Percentiles rank a stretch among this genome's conserved stretches.
Evolutionary conservation across 768 basidiomycete species (phyloP).

Genomic region (Russula brevipes): DNA sequence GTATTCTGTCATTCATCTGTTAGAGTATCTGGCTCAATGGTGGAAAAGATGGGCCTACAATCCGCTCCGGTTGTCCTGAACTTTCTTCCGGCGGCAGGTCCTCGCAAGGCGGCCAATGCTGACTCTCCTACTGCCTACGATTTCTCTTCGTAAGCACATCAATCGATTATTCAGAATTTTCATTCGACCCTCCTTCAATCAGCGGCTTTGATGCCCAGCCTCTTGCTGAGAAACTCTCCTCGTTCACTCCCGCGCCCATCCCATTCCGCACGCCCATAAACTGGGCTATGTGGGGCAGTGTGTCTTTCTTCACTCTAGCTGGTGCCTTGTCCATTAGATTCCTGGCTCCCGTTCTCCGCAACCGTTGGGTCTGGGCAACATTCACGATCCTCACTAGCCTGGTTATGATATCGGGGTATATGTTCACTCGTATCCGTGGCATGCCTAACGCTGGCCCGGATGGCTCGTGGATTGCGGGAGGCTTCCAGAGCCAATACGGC

Average conservation of each 20-base stretch:
- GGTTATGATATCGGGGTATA: constrained; percentile 88
- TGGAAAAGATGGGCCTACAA: constrained; percentile 64
- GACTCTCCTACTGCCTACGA: constrained; percentile 63
- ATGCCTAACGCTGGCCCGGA: constrained; percentile 61
- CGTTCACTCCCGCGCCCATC: constrained; percentile 71
- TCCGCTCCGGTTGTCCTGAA: constrained; percentile 83
- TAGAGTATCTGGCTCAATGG: neutral
- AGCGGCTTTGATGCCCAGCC: constrained; percentile 82
- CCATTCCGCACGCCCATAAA: constrained; percentile 77
- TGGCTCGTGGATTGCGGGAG: constrained; percentile 78
- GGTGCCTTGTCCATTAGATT: constrained; percentile 51
- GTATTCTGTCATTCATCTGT: constrained; percentile 36
- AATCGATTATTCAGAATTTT: neutral
- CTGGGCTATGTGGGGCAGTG: constrained; percentile 54
- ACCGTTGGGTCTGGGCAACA: constrained; percentile 74
- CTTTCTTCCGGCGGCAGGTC: constrained; percentile 69
- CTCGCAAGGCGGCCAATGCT: constrained; percentile 53
- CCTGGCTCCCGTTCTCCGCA: constrained; percentile 59
- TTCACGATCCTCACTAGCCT: constrained; percentile 57
- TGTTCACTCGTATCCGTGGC: constrained; percentile 92
- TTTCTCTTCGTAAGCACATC: constrained; percentile 57
- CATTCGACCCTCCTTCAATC: constrained; percentile 8
- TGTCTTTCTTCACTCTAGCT: constrained; percentile 43
- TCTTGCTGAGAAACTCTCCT: constrained; percentile 69
- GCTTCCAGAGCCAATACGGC: constrained; percentile 87